Conservation (phyloP, 768 basidiomycete genomes). For the Ramaria rubella region DNA sequence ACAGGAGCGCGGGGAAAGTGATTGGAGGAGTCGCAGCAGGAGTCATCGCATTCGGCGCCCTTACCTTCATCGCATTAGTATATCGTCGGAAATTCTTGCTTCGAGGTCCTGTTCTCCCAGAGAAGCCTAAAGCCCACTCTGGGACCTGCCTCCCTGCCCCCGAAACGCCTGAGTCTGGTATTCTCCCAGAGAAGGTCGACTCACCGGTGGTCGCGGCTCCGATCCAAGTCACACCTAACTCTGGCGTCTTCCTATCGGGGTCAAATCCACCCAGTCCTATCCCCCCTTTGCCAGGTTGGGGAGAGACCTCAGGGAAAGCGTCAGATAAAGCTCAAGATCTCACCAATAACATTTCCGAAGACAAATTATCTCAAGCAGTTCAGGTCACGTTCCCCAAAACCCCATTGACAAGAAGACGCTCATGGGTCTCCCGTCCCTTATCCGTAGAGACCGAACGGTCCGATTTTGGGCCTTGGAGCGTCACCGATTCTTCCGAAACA, state of each 20-base stretch:
- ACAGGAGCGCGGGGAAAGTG: background rate
- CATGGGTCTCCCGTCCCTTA: background rate
- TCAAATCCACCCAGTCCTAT: too few relatives aligned
- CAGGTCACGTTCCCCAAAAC: background rate
- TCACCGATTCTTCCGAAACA: background rate
- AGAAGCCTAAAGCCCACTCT: background rate
- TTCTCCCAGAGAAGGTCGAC: too few relatives aligned
- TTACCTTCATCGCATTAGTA: background rate
- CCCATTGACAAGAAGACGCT: background rate
- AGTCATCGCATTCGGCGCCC: background rate
- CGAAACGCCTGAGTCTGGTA: background rate
- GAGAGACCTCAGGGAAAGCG: too few relatives aligned
- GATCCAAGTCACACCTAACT: too few relatives aligned
- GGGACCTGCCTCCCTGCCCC: background rate
- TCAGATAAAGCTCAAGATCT: too few relatives aligned
- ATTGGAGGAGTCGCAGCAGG: background rate
- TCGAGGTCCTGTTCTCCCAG: background rate
- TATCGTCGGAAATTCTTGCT: background rate
- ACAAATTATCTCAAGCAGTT: background rate
- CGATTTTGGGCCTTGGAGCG: background rate
- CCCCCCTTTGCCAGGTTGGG: too few relatives aligned
- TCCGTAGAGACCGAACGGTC: background rate
- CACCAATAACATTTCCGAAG: too few relatives aligned
- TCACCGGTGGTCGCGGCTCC: too few relatives aligned
- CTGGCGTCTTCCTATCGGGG: too few relatives aligned